A percentile compares a stretch with the other conserved stretches of the same genome.
Conservation (phyloP, 1,139 yeast genomes). For the Scheffersomyces segobiensis region DNA sequence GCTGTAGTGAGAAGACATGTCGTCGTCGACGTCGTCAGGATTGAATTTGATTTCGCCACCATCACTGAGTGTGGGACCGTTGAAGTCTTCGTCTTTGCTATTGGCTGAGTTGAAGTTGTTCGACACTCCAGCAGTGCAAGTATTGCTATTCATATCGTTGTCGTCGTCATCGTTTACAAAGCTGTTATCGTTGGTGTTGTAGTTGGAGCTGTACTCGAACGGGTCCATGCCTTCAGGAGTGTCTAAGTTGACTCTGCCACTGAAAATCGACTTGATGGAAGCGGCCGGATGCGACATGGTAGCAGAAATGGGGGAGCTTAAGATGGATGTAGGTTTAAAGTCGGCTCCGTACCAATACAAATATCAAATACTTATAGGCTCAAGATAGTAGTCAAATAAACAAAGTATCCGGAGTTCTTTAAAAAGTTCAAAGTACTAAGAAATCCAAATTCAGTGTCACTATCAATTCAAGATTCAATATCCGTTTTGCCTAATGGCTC, state of each 20-base stretch:
- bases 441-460: background rate
- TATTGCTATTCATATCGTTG: constrained; percentile 1
- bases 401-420: background rate
- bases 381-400: background rate
- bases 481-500: background rate
- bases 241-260: constrained; percentile 36
- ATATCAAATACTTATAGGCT: background rate
- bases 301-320: background rate
- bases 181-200: constrained; percentile 2
- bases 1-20: constrained; percentile 13
- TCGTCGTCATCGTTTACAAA: background rate
- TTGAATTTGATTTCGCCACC: constrained; percentile 1
- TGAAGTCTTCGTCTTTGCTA: constrained; percentile 3
- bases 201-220: constrained; percentile 12
- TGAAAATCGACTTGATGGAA: constrained; percentile 39
- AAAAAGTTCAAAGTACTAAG: background rate
- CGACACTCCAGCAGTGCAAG: constrained; percentile 1
- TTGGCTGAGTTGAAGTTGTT: constrained; percentile 1
- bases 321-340: background rate
- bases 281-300: constrained; percentile 49
- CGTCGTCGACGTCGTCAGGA: constrained; percentile 4
- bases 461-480: background rate
- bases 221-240: constrained; percentile 26
- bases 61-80: background rate
- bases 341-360: background rate